Percentiles rank a stretch among this genome's conserved stretches.
Conservation (phyloP, 2,329 filamentous ascomycete species). For the Mycogone perniciosa region DNA sequence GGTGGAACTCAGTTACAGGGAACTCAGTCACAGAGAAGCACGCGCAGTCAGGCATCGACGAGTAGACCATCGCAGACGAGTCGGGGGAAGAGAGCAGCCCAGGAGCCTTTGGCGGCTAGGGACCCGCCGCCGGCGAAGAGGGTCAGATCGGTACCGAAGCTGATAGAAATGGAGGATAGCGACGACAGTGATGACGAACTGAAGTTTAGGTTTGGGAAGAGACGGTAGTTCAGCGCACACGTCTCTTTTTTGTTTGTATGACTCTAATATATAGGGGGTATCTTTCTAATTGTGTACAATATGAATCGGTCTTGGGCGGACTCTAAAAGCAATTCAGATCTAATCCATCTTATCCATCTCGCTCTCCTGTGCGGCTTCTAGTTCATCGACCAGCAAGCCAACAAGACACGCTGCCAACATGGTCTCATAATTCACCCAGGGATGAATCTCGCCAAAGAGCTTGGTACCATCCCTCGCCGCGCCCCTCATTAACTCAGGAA, state of each 20-base stretch:
- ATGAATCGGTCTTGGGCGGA: neutral
- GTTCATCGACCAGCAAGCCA: constrained; percentile 56
- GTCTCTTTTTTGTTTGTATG: neutral
- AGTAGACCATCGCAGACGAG: constrained; percentile 20
- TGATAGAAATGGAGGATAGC: constrained; percentile 30
- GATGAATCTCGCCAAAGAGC: constrained; percentile 61
- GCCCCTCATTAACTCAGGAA: constrained; percentile 61
- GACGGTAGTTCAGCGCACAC: constrained; percentile 27
- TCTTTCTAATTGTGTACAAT: constrained; percentile 10
- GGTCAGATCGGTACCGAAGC: constrained; percentile 28
- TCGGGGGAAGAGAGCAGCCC: constrained; percentile 29
- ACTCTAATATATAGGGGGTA: constrained; percentile 8
- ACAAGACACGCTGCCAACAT: constrained; percentile 60
- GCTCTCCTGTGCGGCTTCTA: constrained; percentile 31
- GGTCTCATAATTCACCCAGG: constrained; percentile 67
- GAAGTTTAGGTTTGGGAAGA: constrained; percentile 49
- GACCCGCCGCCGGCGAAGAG: constrained; percentile 26
- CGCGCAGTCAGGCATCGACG: constrained; percentile 24
- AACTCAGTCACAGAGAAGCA: constrained; percentile 23
- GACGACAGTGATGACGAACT: constrained; percentile 51
- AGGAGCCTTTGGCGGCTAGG: constrained; percentile 19
- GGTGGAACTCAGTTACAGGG: constrained; percentile 12
- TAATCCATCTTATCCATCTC: constrained; percentile 59
- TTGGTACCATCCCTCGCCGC: constrained; percentile 57
- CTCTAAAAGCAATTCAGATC: constrained; percentile 4